A percentile compares a stretch with the other conserved stretches of the same genome.
Conservation (phyloP, 352 stramenopile genomes). For the Globisporangium cederbergense region DNA sequence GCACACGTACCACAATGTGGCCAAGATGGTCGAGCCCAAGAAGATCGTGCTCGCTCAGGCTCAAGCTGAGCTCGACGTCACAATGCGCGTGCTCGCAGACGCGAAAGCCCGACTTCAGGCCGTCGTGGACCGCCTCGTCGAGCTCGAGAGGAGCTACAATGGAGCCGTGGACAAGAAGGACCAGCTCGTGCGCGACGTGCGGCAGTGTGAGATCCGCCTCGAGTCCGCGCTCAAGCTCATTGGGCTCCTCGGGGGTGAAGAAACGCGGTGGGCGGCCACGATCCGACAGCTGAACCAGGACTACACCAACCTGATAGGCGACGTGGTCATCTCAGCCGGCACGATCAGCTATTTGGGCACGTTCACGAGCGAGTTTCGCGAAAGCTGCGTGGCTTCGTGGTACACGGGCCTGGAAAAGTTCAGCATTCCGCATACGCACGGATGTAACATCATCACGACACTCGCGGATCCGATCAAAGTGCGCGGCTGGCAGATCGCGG, state of each 20-base stretch:
- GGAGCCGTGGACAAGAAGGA: conserved; percentile 87
- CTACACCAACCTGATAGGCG: conserved; percentile 89
- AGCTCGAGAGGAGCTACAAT: conserved; percentile 89
- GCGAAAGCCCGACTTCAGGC: conserved; percentile 79
- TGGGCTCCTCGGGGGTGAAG: conserved; percentile 85
- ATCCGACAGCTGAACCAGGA: conserved; percentile 76
- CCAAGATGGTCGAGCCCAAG: conserved; percentile 92
- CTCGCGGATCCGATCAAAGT: conserved; percentile 89
- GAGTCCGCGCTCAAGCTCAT: conserved; percentile 91
- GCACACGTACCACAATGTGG: conserved; percentile 92
- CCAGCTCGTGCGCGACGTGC: conserved; percentile 71
- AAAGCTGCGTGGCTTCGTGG: conserved; percentile 82
- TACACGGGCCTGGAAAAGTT: conserved; percentile 70
- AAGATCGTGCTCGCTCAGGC: conserved; percentile 81
- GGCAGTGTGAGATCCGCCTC: conserved; percentile 83
- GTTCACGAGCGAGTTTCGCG: conserved; percentile 92
- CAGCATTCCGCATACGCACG: conserved; percentile 74
- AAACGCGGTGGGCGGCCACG: conserved; percentile 86
- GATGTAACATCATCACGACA: conserved; percentile 88
- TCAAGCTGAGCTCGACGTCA: conserved; percentile 85
- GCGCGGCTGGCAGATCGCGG: conserved; percentile 89
- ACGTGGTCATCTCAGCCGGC: conserved; percentile 89
- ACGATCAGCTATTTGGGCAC: conserved; percentile 92
- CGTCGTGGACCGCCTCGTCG: conserved; percentile 85
- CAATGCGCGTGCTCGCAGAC: conserved; percentile 82